Evolutionary conservation across 2,329 filamentous ascomycete genomes (phyloP).

Genomic region (Pleoardoris graminearum): DNA sequence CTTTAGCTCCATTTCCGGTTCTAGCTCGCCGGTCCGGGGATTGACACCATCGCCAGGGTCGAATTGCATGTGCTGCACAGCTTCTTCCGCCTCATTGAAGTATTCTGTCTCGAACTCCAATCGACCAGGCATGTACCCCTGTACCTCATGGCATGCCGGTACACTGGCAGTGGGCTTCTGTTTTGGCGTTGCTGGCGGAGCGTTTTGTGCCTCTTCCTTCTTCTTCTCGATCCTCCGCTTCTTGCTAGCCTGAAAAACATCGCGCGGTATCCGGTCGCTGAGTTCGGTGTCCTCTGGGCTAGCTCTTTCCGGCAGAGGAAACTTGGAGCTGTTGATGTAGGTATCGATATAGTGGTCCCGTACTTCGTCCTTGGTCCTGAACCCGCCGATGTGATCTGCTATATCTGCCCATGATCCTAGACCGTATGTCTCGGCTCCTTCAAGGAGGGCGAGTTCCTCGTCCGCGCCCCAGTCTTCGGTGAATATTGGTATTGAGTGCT

Average conservation of each 20-base stretch:
- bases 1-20: slow-evolving; percentile 96
- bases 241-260: slow-evolving; percentile 91
- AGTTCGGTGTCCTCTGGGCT: slow-evolving; percentile 79
- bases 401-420: slow-evolving; percentile 98
- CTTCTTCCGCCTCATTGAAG: slow-evolving; percentile 96
- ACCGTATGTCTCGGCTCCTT: slow-evolving; percentile 95
- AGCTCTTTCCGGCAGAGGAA: slow-evolving; percentile 84
- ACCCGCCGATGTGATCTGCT: slow-evolving; percentile 96
- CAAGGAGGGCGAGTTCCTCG: slow-evolving; percentile 88
- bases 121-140: slow-evolving; percentile 97
- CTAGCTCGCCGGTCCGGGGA: slow-evolving; percentile 77
- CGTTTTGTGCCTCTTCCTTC: slow-evolving; percentile 83
- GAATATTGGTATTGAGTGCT: slow-evolving; percentile 97
- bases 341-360: slow-evolving; percentile 89
- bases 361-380: slow-evolving; percentile 91
- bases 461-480: slow-evolving; percentile 95
- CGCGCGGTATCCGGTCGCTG: slow-evolving; percentile 78
- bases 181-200: slow-evolving; percentile 81
- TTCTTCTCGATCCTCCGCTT: slow-evolving; percentile 91
- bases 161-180: slow-evolving; percentile 96
- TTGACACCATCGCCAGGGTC: slow-evolving; percentile 94
- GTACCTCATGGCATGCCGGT: slow-evolving; percentile 94
- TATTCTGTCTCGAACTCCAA: slow-evolving; percentile 98
- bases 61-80: slow-evolving; percentile 97
- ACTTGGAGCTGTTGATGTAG: slow-evolving; percentile 80